These are phyloP conservation scores for Boletus rubescentipes DNA, from an alignment of 768 basidiomycete species.

Conservation along the genomic window DNA sequence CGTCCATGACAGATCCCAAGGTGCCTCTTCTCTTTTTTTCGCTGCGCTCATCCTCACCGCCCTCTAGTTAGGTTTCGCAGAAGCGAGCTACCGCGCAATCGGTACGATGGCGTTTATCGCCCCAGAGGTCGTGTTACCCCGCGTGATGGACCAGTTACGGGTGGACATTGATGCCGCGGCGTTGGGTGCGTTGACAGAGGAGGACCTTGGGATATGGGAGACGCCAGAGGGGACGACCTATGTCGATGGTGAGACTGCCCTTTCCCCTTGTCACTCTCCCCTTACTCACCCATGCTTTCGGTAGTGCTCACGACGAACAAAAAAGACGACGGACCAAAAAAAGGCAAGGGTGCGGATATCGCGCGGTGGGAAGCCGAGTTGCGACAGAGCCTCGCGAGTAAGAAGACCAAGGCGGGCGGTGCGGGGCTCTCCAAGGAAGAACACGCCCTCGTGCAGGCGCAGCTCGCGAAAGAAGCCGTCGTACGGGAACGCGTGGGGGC, in stretches of 20 bases:
- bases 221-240: slow-evolving; percentile 82
- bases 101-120: slow-evolving; percentile 81
- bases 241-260: slow-evolving; percentile 59
- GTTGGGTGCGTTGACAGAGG: slow-evolving; percentile 64
- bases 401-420: slow-evolving; percentile 49
- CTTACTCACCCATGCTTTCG: no score
- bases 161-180: slow-evolving; percentile 59
- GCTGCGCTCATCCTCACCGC: neutral
- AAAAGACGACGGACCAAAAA: slow-evolving; percentile 47
- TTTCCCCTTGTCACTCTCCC: neutral
- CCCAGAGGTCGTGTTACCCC: slow-evolving; percentile 64
- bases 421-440: slow-evolving; percentile 75
- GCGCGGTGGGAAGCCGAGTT: slow-evolving; percentile 95
- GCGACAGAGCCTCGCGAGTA: slow-evolving; percentile 78
- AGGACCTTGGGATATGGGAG: slow-evolving; percentile 81
- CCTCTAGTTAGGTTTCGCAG: slow-evolving; percentile 40
- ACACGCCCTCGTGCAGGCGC: slow-evolving; percentile 76
- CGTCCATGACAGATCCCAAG: slow-evolving; percentile 46
- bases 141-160: slow-evolving; percentile 64
- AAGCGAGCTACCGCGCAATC: slow-evolving; percentile 74
- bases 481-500: slow-evolving; percentile 59
- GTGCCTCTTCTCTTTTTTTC: slow-evolving; percentile 28
- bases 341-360: slow-evolving; percentile 87
- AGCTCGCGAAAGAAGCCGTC: slow-evolving; percentile 75
- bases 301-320: slow-evolving; percentile 67